phyloP scores from a whole-genome alignment of 1,284 basidiomycete species.

The Bondarzewia mesenterica region DNA sequence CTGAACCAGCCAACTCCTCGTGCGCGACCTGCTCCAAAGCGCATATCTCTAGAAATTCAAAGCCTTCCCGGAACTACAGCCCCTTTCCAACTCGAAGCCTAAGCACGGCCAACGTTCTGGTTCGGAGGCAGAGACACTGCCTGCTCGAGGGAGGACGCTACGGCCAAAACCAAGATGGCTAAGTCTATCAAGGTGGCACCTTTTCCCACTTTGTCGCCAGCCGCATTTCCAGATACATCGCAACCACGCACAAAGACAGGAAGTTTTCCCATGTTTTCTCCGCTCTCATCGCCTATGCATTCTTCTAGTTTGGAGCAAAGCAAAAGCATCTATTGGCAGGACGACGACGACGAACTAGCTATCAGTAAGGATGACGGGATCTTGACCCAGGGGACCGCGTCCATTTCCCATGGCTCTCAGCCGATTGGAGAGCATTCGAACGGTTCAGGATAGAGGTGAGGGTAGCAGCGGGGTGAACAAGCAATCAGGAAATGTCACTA shows the following conservation, averaged over 20 bases:
- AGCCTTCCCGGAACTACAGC: not conserved
- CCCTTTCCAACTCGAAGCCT: too few relatives aligned
- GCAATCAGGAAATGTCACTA: too few relatives aligned
- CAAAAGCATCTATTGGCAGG: not conserved
- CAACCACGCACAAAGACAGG: not conserved
- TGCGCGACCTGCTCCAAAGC: not conserved
- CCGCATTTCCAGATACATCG: too few relatives aligned
- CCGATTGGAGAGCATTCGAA: not conserved
- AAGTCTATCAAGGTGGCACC: too few relatives aligned
- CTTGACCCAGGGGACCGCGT: not conserved
- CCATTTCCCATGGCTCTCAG: conserved; percentile 11
- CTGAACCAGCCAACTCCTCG: too few relatives aligned
- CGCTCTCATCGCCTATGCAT: not conserved
- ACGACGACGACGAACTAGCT: conserved; percentile 1
- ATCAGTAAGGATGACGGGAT: conserved; percentile 3
- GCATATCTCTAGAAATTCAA: not conserved
- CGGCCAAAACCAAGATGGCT: too few relatives aligned
- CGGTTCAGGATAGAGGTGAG: not conserved
- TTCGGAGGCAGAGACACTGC: too few relatives aligned
- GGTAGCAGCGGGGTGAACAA: not conserved
- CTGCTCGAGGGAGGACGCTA: too few relatives aligned
- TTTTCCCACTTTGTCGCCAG: too few relatives aligned
- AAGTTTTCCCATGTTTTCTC: not conserved
- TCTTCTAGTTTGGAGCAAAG: not conserved
- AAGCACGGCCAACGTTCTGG: too few relatives aligned